Base-by-base conservation (phyloP, 2,329 filamentous ascomycete species). In the Colletotrichum sansevieriae region DNA sequence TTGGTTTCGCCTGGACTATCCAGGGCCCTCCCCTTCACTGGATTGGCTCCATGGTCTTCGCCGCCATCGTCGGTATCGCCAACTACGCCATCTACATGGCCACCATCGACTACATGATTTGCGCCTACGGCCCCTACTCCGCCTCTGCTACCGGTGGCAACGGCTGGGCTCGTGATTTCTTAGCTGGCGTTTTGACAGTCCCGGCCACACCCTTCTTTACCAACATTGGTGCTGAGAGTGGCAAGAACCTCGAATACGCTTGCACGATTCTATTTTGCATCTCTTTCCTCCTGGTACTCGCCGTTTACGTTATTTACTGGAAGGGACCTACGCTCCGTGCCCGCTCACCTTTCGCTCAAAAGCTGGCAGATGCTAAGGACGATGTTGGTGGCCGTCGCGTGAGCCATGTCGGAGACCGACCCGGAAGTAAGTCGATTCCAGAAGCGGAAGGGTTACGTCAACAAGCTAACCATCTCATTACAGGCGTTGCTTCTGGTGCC, bases 21-120 rank as follows among this genome's bases (percentile, higher is more conserved):
- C 84, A 88, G 29, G 90, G 90, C 0, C 90, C 90, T 1, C 78
- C 86, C 29, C 76, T 91, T 3, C 88, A 88, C 71, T 94, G 91
- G 91, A 88, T 92, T 22, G 89, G 84, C 0, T 88, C 89, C 2
- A 87, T 91, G 81, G 79, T 92, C 54, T 92, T 90, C 71, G 84
- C 85, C 1, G 84, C 83, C 15, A 81, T 92, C 51, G 89, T 94
- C 58, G 92, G 90, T 22, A 90, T 94, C 59, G 91, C 91, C 63
- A 94, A 94, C 74, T 92, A 91, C 44, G 82, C 87, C 39, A 92
- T 92, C 66, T 93, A 93, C 80, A 92, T 92, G 88, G 89, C 90
- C 1, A 92, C 90, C 1, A 91, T 93, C 71, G 90, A 94, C 77
- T 94, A 94, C 80, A 92, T 93, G 87, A 87, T 93, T 41, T 90